These are phyloP conservation scores for Ceriops tagal DNA, from an alignment of 345 rosid genomes.

Conservation along the genomic window DNA sequence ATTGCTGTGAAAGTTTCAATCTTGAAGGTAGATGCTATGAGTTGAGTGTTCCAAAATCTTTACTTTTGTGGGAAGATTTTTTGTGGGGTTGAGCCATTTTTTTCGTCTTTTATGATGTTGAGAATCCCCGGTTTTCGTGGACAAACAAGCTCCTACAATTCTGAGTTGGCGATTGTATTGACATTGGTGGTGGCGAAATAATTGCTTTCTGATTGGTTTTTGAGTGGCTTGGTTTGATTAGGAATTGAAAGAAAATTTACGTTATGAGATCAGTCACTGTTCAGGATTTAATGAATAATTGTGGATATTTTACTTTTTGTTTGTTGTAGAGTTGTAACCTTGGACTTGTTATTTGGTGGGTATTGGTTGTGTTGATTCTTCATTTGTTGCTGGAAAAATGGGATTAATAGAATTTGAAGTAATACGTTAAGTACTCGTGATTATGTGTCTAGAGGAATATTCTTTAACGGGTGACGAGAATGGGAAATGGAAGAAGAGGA, in stretches of 20 bases:
- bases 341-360: not conserved
- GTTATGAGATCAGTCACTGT: slow-evolving; percentile 7
- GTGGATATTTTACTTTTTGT: slow-evolving; percentile 8
- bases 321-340: slow-evolving; percentile 8
- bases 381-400: slow-evolving; percentile 13
- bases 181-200: not conserved
- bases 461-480: slow-evolving; percentile 9
- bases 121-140: not conserved
- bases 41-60: slow-evolving; percentile 11
- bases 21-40: slow-evolving; percentile 28
- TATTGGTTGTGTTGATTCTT: not conserved
- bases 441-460: slow-evolving; percentile 17
- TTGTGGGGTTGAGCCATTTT: not conserved
- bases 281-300: slow-evolving; percentile 5
- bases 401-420: slow-evolving; percentile 21
- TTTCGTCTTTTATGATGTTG: not conserved
- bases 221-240: slow-evolving; percentile 11
- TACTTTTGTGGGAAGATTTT: not conserved
- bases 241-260: not conserved
- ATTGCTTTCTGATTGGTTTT: not conserved
- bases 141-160: not conserved
- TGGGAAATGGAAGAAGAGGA: slow-evolving; percentile 30
- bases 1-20: not conserved
- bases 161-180: not conserved
- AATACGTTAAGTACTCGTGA: slow-evolving; percentile 7